Base-by-base conservation (phyloP, 208 protist genomes). In the Acanthamoeba healyi region DNA sequence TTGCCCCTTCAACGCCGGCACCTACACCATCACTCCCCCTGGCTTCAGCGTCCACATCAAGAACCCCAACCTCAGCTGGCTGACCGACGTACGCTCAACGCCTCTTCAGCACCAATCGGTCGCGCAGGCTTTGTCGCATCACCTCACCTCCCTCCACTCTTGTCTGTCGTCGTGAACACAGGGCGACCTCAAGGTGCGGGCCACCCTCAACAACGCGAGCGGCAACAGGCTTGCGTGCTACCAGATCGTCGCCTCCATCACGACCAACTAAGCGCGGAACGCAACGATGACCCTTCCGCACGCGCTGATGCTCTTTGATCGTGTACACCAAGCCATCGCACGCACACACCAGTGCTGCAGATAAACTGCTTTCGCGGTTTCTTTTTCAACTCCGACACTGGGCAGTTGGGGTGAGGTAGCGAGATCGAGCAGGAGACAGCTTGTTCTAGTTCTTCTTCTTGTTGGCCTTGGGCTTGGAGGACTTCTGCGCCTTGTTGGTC, bases 191-290 rank as follows among this genome's bases (percentile, higher is more conserved):
- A 91, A 91, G 84, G 84, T 91, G 46, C 12, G 72, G 84, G 84
- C 84, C 34, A 91, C 84, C 15, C 61, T 91, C 38, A 91, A 91
- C 0, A 32, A 74, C 40, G 58, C 84, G 0, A 91, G 40, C 38
- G 84, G 84, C 84, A 91, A 70, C 6, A 91, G 61, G 84, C 32
- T 91, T 14, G 29, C 56, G 15, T 91, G 84, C 84, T 46, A 46
- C 61, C 84, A 91, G 84, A 91, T 91, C 61, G n/a, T 74, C 36
- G 84, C 84, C 42, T 91, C 84, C 61, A 65, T 91, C 84, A 74
- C 84, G 54, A 91, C 77, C n/a, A n/a, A 40, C 77, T 86, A 86
- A 86, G 44, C 22, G 46, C 14, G 15, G n/a, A n/a, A n/a, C n/a
- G n/a, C n/a, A n/a, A n/a, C n/a, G n/a, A n/a, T n/a, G n/a, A 61